Percentiles rank a stretch among this genome's conserved stretches.
Conservation (phyloP, 176 grass and related monocot genomes). For the Melocanna baccifera region DNA sequence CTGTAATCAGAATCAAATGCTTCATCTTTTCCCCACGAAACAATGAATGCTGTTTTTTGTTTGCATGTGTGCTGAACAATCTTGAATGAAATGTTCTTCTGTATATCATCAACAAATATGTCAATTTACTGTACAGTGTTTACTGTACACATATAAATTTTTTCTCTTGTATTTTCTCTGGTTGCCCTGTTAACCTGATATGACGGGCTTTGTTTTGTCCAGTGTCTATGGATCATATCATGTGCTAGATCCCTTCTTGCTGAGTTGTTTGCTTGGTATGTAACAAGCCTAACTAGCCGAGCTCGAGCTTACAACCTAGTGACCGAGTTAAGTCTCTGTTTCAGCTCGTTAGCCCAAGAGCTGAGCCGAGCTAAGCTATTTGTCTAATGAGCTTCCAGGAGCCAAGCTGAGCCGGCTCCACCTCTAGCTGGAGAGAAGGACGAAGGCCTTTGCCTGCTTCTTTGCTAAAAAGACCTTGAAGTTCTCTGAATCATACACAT, state of each 20-base stretch:
- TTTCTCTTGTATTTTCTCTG: neutral
- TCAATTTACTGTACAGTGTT: neutral
- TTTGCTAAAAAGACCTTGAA: too few relatives aligned
- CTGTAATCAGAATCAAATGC: neutral
- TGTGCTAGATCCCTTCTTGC: neutral
- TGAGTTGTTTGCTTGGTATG: too few relatives aligned
- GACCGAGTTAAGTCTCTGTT: too few relatives aligned
- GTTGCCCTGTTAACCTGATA: neutral
- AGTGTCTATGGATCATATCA: neutral
- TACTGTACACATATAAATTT: neutral
- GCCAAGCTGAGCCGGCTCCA: too few relatives aligned
- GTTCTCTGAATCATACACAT: neutral
- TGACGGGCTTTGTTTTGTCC: neutral
- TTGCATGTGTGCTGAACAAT: neutral
- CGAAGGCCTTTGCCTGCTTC: too few relatives aligned
- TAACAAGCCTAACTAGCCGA: too few relatives aligned
- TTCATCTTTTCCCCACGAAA: neutral
- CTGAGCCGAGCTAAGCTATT: too few relatives aligned
- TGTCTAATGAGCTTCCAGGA: too few relatives aligned
- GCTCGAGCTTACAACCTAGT: too few relatives aligned
- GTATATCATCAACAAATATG: neutral
- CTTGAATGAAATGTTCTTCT: slow-evolving; percentile 4
- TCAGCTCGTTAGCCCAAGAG: too few relatives aligned
- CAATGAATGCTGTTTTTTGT: neutral
- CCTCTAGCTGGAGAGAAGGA: too few relatives aligned